Evolutionary conservation across 345 rosid species (phyloP).

Genomic region (Eutrema japonicum): DNA sequence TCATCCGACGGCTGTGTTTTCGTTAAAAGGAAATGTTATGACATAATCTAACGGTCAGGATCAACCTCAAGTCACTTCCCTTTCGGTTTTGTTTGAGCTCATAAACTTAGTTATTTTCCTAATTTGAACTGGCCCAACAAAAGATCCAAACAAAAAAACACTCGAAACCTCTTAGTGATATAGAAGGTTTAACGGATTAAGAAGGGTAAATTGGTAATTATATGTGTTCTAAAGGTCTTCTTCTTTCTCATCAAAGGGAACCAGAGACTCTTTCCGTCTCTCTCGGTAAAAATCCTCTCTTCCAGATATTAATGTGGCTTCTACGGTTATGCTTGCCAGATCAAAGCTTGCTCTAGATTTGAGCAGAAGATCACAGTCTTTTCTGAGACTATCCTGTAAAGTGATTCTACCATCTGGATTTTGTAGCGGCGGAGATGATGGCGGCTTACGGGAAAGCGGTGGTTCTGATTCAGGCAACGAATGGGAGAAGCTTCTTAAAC

Average conservation of each 20-base stretch:
- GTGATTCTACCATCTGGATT: conserved; percentile 37
- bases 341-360: conserved; percentile 42
- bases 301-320: conserved; percentile 38
- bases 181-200: neutral
- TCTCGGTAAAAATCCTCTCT: neutral
- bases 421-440: neutral
- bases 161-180: neutral
- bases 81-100: conserved; percentile 32
- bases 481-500: conserved; percentile 86
- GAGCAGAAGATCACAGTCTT: conserved; percentile 46
- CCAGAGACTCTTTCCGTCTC: neutral
- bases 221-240: neutral
- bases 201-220: conserved; percentile 5
- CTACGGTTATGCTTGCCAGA: conserved; percentile 53
- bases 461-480: conserved; percentile 54
- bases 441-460: conserved; percentile 17
- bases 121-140: conserved; percentile 20
- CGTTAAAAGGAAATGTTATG: neutral
- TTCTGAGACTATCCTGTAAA: conserved; percentile 10
- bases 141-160: neutral
- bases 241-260: conserved; percentile 2
- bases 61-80: conserved; percentile 12
- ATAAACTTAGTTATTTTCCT: conserved; percentile 9
- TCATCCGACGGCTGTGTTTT: conserved; percentile 33
- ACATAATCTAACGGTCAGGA: conserved; percentile 30